Evolutionary conservation across 345 rosid species (phyloP).

Genomic region (Brassica napus): DNA sequence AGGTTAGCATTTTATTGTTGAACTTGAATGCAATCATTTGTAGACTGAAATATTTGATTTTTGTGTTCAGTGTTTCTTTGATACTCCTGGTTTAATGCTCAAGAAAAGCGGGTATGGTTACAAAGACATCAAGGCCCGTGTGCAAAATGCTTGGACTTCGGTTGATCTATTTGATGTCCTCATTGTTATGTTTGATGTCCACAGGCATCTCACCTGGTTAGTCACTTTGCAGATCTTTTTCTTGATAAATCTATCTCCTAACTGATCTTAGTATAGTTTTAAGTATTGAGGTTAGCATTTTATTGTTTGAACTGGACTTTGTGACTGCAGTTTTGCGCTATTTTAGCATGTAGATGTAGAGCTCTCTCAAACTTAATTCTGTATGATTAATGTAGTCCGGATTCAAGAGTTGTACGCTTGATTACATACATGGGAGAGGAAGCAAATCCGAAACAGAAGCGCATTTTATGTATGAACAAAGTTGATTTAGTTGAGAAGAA

Average conservation of each 20-base stretch:
- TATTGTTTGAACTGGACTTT: no score
- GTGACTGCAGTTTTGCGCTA: no score
- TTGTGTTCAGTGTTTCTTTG: conserved; percentile 74
- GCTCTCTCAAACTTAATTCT: neutral
- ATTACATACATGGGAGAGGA: conserved; percentile 70
- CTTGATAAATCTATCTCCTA: neutral
- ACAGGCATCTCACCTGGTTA: conserved; percentile 83
- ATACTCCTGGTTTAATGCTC: conserved; percentile 85
- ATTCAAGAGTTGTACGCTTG: conserved; percentile 72
- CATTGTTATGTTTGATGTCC: conserved; percentile 86
- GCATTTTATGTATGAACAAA: conserved; percentile 91
- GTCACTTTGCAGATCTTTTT: conserved; percentile 16
- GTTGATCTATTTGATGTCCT: conserved; percentile 78
- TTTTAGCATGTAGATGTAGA: neutral
- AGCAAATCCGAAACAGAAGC: conserved; percentile 64
- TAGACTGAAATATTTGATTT: neutral
- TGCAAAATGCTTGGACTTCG: conserved; percentile 82
- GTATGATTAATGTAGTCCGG: conserved; percentile 54
- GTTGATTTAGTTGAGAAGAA: conserved; percentile 81
- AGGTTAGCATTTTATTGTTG: neutral
- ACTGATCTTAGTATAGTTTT: neutral
- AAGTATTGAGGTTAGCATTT: no score
- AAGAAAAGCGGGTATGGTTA: conserved; percentile 61
- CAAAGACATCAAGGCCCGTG: conserved; percentile 77
- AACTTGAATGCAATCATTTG: neutral